Conservation (phyloP, 2,329 filamentous ascomycete species). For the Fusarium sp. region DNA sequence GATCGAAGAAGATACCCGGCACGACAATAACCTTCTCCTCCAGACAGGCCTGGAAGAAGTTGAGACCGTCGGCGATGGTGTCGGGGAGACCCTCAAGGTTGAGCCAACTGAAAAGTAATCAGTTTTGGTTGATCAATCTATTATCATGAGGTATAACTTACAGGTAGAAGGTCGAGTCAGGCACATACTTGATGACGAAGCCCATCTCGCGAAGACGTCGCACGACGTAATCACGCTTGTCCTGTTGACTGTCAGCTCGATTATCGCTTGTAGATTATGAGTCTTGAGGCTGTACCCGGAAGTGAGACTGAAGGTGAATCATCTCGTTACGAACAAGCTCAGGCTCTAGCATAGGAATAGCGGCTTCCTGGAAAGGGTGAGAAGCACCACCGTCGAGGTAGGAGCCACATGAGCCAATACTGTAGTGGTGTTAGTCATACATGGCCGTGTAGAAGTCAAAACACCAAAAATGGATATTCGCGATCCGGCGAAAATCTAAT, state of each 20-base stretch:
- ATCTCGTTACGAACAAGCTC: conserved; percentile 84
- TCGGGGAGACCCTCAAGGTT: conserved; percentile 76
- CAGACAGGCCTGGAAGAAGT: conserved; percentile 95
- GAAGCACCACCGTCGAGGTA: conserved; percentile 96
- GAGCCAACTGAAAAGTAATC: conserved; percentile 58
- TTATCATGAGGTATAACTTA: conserved; percentile 58
- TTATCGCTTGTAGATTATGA: not conserved
- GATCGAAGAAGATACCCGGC: conserved; percentile 96
- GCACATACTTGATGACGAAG: conserved; percentile 85
- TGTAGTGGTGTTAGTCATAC: conserved; percentile 46
- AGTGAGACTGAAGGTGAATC: conserved; percentile 88
- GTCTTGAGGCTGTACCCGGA: conserved; percentile 66
- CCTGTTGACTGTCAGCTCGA: conserved; percentile 55
- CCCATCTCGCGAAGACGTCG: conserved; percentile 84
- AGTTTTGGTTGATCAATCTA: not conserved
- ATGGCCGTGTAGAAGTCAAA: not conserved
- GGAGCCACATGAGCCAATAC: conserved; percentile 88
- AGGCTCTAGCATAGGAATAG: conserved; percentile 93
- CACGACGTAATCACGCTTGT: conserved; percentile 93
- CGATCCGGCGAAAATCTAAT: not conserved
- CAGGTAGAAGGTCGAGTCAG: conserved; percentile 95
- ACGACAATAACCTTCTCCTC: conserved; percentile 97
- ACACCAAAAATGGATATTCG: too few species aligned
- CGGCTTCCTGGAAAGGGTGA: conserved; percentile 94
- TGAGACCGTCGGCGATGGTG: conserved; percentile 91